Evolutionary conservation across 1,284 basidiomycete species (phyloP), one percentile per base, ranked within the genome.

Genomic region (Phellopilus nigrolimitatus): DNA sequence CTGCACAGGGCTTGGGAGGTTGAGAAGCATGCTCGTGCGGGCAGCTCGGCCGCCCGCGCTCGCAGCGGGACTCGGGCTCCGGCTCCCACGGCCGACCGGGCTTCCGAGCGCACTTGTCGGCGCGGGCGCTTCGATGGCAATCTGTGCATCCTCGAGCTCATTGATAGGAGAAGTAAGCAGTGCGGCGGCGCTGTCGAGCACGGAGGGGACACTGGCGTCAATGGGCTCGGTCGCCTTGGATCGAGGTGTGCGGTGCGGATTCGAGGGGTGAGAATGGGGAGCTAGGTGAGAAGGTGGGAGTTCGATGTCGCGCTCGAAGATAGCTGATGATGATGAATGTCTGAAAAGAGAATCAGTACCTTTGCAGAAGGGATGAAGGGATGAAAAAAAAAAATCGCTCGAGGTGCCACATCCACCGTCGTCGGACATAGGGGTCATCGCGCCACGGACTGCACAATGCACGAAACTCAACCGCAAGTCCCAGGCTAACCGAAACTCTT

Each of bases 271-370:
- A 55, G 71, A 67, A 31, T 45, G 49, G 17, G 47, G 40, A 37
- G 31, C 36, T 62, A 50, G 49, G 25, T 54, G 62, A 48, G 74
- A 66, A 0, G 74, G 67, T 0, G 78, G 75, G 19, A 82, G 79
- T 59, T 89, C 87, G 57, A 90, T 88, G 62, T 90, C 87, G 39
- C 87, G 80, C 65, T 89, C 86, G 53, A 90, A 90, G 50, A 89
- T 90, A 42, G 86, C 87, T 1, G 84, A 87, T 0, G 84, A 86
- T 0, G 83, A 85, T 0, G 84, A 87, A 60, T 84, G 84, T 6
- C 84, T 87, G 63, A 42, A 12, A 39, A 17, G 19, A 53, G 34
- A 34, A 33, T 40, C 21, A 39, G 48, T 40, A 30, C 40, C 22
- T 55, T 25, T 27, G 28, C 7, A 46, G 3, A 3, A 44, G 21